Evolutionary conservation across 1,139 yeast species (phyloP).

Genomic region (Candida dubliniensis): DNA sequence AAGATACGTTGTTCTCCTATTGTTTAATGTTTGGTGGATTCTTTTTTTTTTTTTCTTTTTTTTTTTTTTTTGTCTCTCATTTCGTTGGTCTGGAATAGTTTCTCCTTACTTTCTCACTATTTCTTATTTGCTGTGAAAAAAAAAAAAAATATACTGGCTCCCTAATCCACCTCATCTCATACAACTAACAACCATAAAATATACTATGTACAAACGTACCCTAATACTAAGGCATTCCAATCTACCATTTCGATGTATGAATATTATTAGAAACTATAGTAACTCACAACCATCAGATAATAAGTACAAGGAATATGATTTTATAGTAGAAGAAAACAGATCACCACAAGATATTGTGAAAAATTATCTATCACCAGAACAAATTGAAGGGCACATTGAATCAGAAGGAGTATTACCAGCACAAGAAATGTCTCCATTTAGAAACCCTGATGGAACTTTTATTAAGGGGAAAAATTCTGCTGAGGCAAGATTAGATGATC

Average conservation of each 20-base stretch:
- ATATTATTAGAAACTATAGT: background rate
- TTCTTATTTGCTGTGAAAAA: constrained; percentile 5
- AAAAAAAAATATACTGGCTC: background rate
- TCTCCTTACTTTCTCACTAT: background rate
- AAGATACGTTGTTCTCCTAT: background rate
- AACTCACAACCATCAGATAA: background rate
- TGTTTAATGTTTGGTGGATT: background rate
- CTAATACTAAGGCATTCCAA: background rate
- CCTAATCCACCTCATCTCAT: background rate
- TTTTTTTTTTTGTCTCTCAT: background rate
- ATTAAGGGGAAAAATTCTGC: constrained; percentile 46
- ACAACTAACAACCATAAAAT: background rate
- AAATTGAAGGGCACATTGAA: constrained; percentile 1
- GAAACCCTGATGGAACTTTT: constrained; percentile 40
- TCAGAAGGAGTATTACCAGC: constrained; percentile 5
- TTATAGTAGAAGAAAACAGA: constrained; percentile 7
- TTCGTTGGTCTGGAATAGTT: background rate
- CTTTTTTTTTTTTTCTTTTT: constrained; percentile 1
- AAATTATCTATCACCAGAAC: constrained; percentile 6
- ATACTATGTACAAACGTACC: background rate
- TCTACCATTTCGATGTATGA: background rate
- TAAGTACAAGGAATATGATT: constrained; percentile 8
- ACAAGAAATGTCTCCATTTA: constrained; percentile 26
- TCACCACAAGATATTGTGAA: constrained; percentile 6
- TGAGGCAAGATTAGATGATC: constrained; percentile 55